phyloP scores from a whole-genome alignment of 2,329 filamentous ascomycete species.

The Diaporthe longicolla region DNA sequence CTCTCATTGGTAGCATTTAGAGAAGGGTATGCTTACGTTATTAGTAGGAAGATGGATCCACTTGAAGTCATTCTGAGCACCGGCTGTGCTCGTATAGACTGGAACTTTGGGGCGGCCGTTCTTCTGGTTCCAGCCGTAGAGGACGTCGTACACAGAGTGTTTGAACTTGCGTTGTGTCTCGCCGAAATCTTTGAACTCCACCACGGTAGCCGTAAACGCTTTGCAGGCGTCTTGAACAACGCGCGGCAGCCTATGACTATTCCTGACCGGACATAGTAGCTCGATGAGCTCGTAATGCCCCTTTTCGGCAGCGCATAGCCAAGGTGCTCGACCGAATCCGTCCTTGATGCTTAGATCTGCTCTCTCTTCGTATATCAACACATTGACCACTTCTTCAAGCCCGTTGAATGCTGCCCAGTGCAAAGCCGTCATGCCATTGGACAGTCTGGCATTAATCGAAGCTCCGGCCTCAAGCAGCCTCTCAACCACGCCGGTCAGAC shows the following conservation, averaged over 20 bases:
- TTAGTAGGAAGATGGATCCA: constrained; percentile 69
- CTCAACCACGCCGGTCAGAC: constrained; percentile 50
- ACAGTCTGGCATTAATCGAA: constrained; percentile 61
- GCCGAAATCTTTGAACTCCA: constrained; percentile 63
- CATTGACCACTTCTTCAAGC: constrained; percentile 57
- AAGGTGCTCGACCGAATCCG: constrained; percentile 56
- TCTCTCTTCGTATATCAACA: constrained; percentile 55
- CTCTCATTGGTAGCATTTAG: constrained; percentile 46
- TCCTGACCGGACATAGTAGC: constrained; percentile 54
- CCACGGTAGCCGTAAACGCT: constrained; percentile 65
- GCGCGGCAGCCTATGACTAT: constrained; percentile 52
- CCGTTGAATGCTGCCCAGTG: constrained; percentile 68
- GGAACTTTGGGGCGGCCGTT: constrained; percentile 61
- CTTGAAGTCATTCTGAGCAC: constrained; percentile 59
- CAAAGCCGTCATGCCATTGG: constrained; percentile 67
- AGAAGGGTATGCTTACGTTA: constrained; percentile 58
- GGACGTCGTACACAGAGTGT: constrained; percentile 63
- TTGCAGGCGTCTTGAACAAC: constrained; percentile 61
- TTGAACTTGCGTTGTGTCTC: constrained; percentile 60
- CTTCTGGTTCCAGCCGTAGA: constrained; percentile 64
- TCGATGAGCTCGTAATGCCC: constrained; percentile 54
- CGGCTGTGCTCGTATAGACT: constrained; percentile 59
- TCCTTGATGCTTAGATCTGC: constrained; percentile 54
- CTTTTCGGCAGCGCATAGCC: constrained; percentile 59
- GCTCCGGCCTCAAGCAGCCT: constrained; percentile 60